Evolutionary conservation across 2,329 filamentous ascomycete species (phyloP).

Genomic region (Canariomyces notabilis): DNA sequence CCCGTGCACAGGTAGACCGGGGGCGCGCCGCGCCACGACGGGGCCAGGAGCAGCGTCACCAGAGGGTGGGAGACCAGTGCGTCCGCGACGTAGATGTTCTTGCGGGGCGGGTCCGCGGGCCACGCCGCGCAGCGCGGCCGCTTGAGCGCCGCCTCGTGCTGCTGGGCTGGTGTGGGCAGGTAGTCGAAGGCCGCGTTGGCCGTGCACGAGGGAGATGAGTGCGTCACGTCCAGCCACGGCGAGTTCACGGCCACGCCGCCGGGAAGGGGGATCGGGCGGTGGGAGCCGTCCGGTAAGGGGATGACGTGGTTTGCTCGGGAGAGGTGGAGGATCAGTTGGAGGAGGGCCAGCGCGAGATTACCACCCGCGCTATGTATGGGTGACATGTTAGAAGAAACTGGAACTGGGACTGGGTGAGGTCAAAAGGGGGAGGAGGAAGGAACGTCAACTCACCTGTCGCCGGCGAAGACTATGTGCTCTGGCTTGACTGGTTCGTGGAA

Average conservation of each 20-base stretch:
- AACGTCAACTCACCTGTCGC: conserved; percentile 58
- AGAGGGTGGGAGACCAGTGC: conserved; percentile 59
- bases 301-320: conserved; percentile 33
- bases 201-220: conserved; percentile 53
- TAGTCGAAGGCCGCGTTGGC: conserved; percentile 57
- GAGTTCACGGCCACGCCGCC: conserved; percentile 59
- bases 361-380: conserved; percentile 57
- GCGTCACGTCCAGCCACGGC: conserved; percentile 68
- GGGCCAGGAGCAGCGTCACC: conserved; percentile 52
- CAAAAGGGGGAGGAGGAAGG: neutral
- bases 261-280: conserved; percentile 58
- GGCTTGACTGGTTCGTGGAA: conserved; percentile 62
- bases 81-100: conserved; percentile 51
- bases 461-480: conserved; percentile 63
- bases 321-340: conserved; percentile 65
- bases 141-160: conserved; percentile 28
- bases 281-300: conserved; percentile 48
- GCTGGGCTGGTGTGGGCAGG: conserved; percentile 41
- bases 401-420: neutral
- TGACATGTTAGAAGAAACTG: neutral
- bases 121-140: conserved; percentile 48
- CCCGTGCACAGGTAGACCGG: conserved; percentile 66
- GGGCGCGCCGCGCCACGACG: conserved; percentile 42
- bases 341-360: conserved; percentile 60
- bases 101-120: conserved; percentile 52